Evolutionary conservation across 441 rosid species (phyloP), one percentile per base, ranked within the genome.

Genomic region (Euphorbia celastroides): DNA sequence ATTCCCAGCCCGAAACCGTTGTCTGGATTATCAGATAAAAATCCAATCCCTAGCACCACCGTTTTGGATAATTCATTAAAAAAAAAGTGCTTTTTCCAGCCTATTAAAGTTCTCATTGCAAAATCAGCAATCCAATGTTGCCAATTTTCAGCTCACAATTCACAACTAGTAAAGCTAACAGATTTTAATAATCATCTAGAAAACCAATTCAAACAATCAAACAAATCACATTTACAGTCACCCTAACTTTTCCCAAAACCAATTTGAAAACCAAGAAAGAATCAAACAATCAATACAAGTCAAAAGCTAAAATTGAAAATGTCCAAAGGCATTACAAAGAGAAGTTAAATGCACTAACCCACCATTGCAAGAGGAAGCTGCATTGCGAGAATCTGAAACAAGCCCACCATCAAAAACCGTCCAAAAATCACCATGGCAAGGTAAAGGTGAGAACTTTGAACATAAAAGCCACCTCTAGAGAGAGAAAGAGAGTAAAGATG

Each of bases 311-410:
- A n/a, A 3, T 66, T n/a, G n/a, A n/a, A n/a, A n/a, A n/a, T n/a
- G n/a, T n/a, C n/a, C n/a, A n/a, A n/a, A 8, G 27, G 57, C 6
- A 13, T 13, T 23, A 25, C 60, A n/a, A 32, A 5, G 34, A 9
- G 22, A 62, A 22, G 1, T 27, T 22, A 44, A 46, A 48, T 22
- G 30, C 38, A 67, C 79, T 50, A 79, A 88, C 93, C 94, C 72
- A 85, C 90, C 79, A 80, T 46, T 64, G 70, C 48, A 28, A 76
- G 67, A 56, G 86, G 86, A 51, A 84, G 80, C 81, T 79, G 88
- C 70, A 75, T 71, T 60, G 73, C 73, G 64, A 81, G 75, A 70
- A 84, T 83, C 25, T 81, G 77, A 68, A 79, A 66, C 41, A 83
- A 72, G 76, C 85, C 81, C 77, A 86, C 48, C 72, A 84, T 65